Evolutionary conservation across 2,329 filamentous ascomycete genomes (phyloP).

Genomic region (Gnomoniopsis sp.): DNA sequence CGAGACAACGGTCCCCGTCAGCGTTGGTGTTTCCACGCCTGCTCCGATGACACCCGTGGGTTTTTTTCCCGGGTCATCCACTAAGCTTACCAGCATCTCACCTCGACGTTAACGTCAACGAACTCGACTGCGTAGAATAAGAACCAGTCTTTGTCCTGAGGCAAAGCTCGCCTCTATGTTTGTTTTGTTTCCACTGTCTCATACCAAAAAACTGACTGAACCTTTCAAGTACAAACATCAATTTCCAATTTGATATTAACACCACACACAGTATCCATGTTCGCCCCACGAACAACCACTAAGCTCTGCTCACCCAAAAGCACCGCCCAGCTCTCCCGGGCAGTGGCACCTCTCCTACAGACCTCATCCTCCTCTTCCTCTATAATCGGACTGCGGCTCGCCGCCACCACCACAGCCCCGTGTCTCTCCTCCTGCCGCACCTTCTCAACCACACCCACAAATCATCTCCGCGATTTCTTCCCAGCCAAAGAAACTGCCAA

Average conservation of each 20-base stretch:
- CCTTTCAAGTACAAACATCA: too few relatives aligned
- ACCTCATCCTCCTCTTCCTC: constrained; percentile 15
- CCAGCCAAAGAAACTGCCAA: constrained; percentile 57
- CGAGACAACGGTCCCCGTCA: constrained; percentile 2
- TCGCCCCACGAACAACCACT: constrained; percentile 24
- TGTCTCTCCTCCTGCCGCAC: constrained; percentile 26
- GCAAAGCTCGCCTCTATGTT: too few relatives aligned
- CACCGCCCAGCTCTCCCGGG: constrained; percentile 24
- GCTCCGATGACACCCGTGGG: not conserved
- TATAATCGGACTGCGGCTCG: constrained; percentile 25
- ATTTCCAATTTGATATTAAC: too few relatives aligned
- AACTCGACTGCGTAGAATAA: not conserved
- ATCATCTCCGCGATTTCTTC: constrained; percentile 57
- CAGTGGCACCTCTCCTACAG: constrained; percentile 18
- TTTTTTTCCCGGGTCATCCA: not conserved
- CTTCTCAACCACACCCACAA: constrained; percentile 48
- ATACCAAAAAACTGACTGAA: too few relatives aligned
- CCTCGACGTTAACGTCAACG: not conserved
- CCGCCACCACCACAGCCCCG: constrained; percentile 21
- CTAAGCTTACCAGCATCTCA: not conserved
- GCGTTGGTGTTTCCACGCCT: not conserved
- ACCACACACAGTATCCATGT: constrained; percentile 22
- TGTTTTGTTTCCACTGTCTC: too few relatives aligned
- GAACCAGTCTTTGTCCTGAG: too few relatives aligned
- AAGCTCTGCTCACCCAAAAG: constrained; percentile 27